phyloP scores from a whole-genome alignment of 768 basidiomycete genomes.

The Kwoniella pini region DNA sequence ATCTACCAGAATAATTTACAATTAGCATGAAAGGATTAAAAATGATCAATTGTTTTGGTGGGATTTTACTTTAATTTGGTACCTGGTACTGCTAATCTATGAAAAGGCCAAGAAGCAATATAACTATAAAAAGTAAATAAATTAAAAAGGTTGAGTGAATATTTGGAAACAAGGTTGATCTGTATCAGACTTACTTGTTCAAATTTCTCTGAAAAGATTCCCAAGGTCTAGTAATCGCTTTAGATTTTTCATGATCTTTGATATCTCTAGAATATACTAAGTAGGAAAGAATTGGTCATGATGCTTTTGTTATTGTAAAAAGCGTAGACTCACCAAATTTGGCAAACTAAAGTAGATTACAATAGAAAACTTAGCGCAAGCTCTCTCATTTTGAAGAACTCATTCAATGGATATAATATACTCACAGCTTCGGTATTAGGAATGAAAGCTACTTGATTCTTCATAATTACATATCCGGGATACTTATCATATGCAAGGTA shows the following conservation, averaged over 20 bases:
- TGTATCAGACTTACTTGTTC: not conserved
- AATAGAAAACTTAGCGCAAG: too few species aligned
- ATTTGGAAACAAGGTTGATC: not conserved
- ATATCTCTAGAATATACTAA: not conserved
- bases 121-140: not conserved
- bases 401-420: too few species aligned
- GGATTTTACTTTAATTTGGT: not conserved
- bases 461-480: conserved; percentile 1
- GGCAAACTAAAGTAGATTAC: not conserved
- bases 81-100: not conserved
- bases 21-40: too few species aligned
- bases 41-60: too few species aligned
- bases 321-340: not conserved
- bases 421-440: conserved; percentile 7
- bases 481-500: not conserved
- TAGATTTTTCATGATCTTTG: not conserved
- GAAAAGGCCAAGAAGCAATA: not conserved
- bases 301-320: too few species aligned
- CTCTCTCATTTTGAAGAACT: too few species aligned
- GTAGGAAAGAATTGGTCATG: too few species aligned
- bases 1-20: not conserved
- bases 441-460: not conserved
- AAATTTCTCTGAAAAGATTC: not conserved
- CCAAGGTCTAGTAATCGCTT: not conserved
- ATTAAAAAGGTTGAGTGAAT: not conserved